Evolutionary conservation across 495 filamentous ascomycete species (phyloP).

Genomic region (Daldinia concentrica): DNA sequence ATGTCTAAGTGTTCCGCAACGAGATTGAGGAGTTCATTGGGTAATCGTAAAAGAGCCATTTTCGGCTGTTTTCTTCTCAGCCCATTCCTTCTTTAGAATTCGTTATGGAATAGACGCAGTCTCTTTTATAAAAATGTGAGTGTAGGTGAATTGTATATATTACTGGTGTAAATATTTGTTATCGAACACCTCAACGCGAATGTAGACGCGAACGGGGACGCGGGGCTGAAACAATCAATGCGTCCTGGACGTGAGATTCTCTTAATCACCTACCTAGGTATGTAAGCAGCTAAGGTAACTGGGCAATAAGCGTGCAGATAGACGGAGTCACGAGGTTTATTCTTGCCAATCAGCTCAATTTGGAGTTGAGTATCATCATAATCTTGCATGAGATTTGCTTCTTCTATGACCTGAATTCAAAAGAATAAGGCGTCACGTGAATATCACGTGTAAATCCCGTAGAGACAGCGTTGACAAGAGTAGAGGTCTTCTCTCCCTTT

Average conservation of each 20-base stretch:
- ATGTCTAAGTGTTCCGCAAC: not conserved
- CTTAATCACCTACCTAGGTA: too few relatives aligned
- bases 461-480: not conserved
- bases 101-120: not conserved
- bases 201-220: not conserved
- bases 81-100: not conserved
- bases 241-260: not conserved
- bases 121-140: not conserved
- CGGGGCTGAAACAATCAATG: not conserved
- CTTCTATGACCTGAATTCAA: not conserved
- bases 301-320: not conserved
- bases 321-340: not conserved
- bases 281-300: not conserved
- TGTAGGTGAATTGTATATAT: not conserved
- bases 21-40: slow-evolving; percentile 10
- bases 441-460: not conserved
- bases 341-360: not conserved
- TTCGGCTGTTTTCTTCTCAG: not conserved
- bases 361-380: not conserved
- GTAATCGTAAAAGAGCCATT: slow-evolving; percentile 12
- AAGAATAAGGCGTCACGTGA: not conserved
- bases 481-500: not conserved
- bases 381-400: not conserved
- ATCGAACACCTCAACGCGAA: not conserved
- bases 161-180: not conserved